Conservation (phyloP, 2,329 filamentous ascomycete species). For the Aspergillus quadricinctus region DNA sequence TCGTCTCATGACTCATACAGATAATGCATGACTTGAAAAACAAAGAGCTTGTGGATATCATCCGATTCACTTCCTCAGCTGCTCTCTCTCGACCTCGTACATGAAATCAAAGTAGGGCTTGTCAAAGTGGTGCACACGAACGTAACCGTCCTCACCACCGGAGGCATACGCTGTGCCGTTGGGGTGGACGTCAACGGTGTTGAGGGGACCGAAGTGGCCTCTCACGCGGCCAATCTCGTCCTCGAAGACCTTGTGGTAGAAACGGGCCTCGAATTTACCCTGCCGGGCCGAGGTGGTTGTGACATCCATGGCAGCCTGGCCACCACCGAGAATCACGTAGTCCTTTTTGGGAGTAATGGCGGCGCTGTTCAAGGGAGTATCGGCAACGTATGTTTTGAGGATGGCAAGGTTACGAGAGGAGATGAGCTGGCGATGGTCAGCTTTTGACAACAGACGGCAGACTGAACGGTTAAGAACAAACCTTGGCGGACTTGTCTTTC, state of each 20-base stretch:
- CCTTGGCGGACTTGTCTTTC: slow-evolving; percentile 96
- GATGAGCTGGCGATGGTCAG: slow-evolving; percentile 57
- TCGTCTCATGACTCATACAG: slow-evolving; percentile 36
- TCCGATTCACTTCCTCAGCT: slow-evolving; percentile 40
- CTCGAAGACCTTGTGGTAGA: slow-evolving; percentile 99
- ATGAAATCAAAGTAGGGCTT: slow-evolving; percentile 98
- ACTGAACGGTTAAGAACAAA: slow-evolving; percentile 34
- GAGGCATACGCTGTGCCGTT: slow-evolving; percentile 89
- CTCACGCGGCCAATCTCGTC: slow-evolving; percentile 97
- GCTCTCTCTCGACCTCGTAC: slow-evolving; percentile 96
- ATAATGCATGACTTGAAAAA: slow-evolving; percentile 26
- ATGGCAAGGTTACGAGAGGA: slow-evolving; percentile 81
- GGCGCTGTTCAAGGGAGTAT: slow-evolving; percentile 95
- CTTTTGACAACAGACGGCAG: neutral
- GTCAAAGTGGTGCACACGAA: slow-evolving; percentile 97
- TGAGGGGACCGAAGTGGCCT: slow-evolving; percentile 94
- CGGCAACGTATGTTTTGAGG: slow-evolving; percentile 85
- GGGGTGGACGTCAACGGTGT: slow-evolving; percentile 92
- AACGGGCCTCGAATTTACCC: slow-evolving; percentile 98
- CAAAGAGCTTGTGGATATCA: slow-evolving; percentile 12
- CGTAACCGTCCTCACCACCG: slow-evolving; percentile 97
- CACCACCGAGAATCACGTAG: slow-evolving; percentile 95
- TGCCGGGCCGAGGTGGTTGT: slow-evolving; percentile 90
- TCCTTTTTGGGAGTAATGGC: slow-evolving; percentile 93
- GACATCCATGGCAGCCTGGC: slow-evolving; percentile 98